A percentile compares a stretch with the other conserved stretches of the same genome.
phyloP scores from a whole-genome alignment of 2,329 filamentous ascomycete genomes.

The Venturia oleaginea region DNA sequence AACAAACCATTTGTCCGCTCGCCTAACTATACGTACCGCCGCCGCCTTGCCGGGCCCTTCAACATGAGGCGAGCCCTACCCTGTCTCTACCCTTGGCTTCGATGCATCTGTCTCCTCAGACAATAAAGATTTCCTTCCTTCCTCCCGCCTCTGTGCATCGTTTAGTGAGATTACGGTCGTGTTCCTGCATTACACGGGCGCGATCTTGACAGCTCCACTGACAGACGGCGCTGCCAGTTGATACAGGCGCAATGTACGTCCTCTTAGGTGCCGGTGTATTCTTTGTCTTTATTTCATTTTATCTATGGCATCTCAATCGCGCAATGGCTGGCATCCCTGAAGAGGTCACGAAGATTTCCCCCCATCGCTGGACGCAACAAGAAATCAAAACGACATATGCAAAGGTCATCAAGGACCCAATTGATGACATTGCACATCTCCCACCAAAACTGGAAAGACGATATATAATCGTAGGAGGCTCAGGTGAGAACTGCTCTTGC shows the following conservation, averaged over 20 bases:
- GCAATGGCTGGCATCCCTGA: slow-evolving; percentile 15
- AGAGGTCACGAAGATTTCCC: slow-evolving; percentile 14
- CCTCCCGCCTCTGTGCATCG: too few species aligned
- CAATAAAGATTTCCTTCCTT: too few species aligned
- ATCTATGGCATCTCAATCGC: slow-evolving; percentile 16
- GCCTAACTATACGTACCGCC: too few species aligned
- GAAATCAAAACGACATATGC: slow-evolving; percentile 26
- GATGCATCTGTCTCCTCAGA: too few species aligned
- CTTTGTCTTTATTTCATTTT: slow-evolving; percentile 7
- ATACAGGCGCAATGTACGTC: neutral
- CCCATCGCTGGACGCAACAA: slow-evolving; percentile 24
- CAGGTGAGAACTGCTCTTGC: slow-evolving; percentile 19
- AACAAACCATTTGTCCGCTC: too few species aligned
- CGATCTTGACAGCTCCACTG: too few species aligned
- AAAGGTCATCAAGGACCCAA: slow-evolving; percentile 21
- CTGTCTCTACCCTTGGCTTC: too few species aligned
- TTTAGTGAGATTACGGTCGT: too few species aligned
- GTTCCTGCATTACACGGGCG: too few species aligned
- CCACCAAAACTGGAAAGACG: slow-evolving; percentile 30
- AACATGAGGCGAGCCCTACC: too few species aligned
- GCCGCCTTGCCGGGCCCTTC: too few species aligned
- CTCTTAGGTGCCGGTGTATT: neutral
- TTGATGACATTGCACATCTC: slow-evolving; percentile 27
- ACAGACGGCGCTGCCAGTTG: too few species aligned
- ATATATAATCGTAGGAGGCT: slow-evolving; percentile 32